These are phyloP conservation scores for Ophiostoma sp. DNA, from an alignment of 2,329 filamentous ascomycete genomes.

Conservation along the genomic window DNA sequence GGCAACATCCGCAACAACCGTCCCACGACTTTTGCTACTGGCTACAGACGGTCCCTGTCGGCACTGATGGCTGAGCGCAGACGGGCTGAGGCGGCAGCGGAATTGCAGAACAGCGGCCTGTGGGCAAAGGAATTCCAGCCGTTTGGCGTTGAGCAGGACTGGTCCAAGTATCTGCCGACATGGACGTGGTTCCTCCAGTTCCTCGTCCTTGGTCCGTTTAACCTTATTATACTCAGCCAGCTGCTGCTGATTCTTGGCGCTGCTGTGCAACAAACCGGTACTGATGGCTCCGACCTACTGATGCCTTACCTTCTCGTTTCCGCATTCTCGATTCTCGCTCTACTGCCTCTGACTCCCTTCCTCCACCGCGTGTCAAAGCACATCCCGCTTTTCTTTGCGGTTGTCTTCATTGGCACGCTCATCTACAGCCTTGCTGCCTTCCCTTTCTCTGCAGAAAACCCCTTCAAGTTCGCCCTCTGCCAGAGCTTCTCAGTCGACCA, in stretches of 20 bases:
- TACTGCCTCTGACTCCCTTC: slow-evolving; percentile 79
- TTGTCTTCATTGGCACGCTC: slow-evolving; percentile 71
- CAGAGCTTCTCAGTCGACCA: slow-evolving; percentile 77
- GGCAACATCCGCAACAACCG: slow-evolving; percentile 30
- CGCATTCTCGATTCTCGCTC: slow-evolving; percentile 65
- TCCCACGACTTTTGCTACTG: slow-evolving; percentile 56
- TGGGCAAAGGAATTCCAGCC: slow-evolving; percentile 41
- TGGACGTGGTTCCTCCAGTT: slow-evolving; percentile 92
- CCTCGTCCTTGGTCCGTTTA: slow-evolving; percentile 74
- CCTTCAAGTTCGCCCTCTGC: slow-evolving; percentile 84
- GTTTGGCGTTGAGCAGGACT: slow-evolving; percentile 76
- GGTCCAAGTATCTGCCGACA: slow-evolving; percentile 75
- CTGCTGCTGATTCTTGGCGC: slow-evolving; percentile 71
- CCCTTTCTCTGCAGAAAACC: slow-evolving; percentile 77
- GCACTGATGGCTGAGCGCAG: slow-evolving; percentile 33
- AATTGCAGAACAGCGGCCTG: slow-evolving; percentile 29
- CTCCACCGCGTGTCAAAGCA: slow-evolving; percentile 84
- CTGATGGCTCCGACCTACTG: slow-evolving; percentile 75
- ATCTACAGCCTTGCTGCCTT: slow-evolving; percentile 86
- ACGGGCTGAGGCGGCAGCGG: slow-evolving; percentile 31
- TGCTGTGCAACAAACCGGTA: slow-evolving; percentile 75
- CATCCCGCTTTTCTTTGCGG: slow-evolving; percentile 72
- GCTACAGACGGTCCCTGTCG: slow-evolving; percentile 53
- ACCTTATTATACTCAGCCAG: slow-evolving; percentile 75
- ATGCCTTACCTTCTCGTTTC: slow-evolving; percentile 71